A percentile compares a stretch with the other conserved stretches of the same genome.
These are phyloP conservation scores for Ophiocordyceps camponoti-saundersi DNA, from an alignment of 2,329 filamentous ascomycete species.

Conservation along the genomic window DNA sequence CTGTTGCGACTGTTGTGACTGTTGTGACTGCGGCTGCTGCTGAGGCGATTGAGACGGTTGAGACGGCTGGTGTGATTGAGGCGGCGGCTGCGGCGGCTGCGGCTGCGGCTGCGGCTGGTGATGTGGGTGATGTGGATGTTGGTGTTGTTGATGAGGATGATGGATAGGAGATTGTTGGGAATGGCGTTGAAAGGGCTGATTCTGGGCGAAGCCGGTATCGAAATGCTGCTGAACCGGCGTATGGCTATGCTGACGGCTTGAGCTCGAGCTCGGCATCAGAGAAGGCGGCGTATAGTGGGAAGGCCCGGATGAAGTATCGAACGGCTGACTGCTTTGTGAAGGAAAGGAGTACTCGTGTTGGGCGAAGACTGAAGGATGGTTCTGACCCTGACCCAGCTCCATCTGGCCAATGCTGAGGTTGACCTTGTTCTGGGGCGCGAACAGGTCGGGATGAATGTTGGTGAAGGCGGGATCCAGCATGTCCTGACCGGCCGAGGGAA, in stretches of 20 bases:
- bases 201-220: slow-evolving; percentile 8
- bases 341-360: slow-evolving; percentile 17
- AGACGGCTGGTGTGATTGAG: slow-evolving; percentile 10
- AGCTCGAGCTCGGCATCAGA: slow-evolving; percentile 14
- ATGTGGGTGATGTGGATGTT: slow-evolving; percentile 7
- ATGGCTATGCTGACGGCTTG: slow-evolving; percentile 14
- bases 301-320: slow-evolving; percentile 6
- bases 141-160: slow-evolving; percentile 5
- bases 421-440: slow-evolving; percentile 15
- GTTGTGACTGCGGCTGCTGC: not conserved
- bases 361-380: slow-evolving; percentile 15
- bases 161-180: slow-evolving; percentile 14
- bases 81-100: not conserved
- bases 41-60: slow-evolving; percentile 9
- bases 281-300: slow-evolving; percentile 16
- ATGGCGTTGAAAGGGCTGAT: slow-evolving; percentile 9
- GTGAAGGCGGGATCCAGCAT: slow-evolving; percentile 19
- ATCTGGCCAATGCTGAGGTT: slow-evolving; percentile 12
- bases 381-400: slow-evolving; percentile 12
- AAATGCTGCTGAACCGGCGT: slow-evolving; percentile 15
- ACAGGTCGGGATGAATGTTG: slow-evolving; percentile 20
- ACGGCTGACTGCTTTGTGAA: slow-evolving; percentile 14
- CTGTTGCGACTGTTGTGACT: slow-evolving; percentile 10
- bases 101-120: slow-evolving; percentile 6
- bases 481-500: slow-evolving; percentile 15